Evolutionary conservation across 2,329 filamentous ascomycete species (phyloP), one percentile per base, ranked within the genome.

Genomic region (Aureobasidium uvarum): DNA sequence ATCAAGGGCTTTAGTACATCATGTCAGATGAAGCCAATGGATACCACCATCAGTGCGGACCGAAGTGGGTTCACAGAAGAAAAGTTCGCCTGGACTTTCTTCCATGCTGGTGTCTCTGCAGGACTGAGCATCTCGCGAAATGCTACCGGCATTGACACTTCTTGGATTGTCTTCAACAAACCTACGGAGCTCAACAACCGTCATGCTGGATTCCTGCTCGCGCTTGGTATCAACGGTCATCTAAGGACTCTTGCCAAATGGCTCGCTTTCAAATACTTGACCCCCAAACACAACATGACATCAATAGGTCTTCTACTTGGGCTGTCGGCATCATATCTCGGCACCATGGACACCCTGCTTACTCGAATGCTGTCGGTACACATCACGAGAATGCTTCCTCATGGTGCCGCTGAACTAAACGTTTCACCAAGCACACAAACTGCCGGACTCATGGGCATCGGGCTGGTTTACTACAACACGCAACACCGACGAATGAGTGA

Each of bases 111-210:
- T 7, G 94, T 96, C 36, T 90, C 94, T n/a, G 91, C 91, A 28
- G 95, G 95, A 3, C 80, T 99, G 31, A 91, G 92, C 66, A 96
- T 99, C 60, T 96, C 95, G 6, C 89, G 88, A 14, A 85, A 91
- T 65, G 94, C 93, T 3, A 92, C 92, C 72, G 94, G 94, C 4
- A 98, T 99, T 68, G 95, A 99, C 74, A 97, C 93, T 0, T 98
- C 94, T 0, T 99, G 96, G 96, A 97, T 99, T 70, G 84, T 97
- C 39, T 99, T 96, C 82, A 99, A 99, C 80, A 97, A 96, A 74
- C 94, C 95, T 0, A 85, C 87, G 43, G 95, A 99, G 62, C 83
- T 97, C 16, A 97, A 90, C 68, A 97, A 98, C 74, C 86, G 95
- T n/a, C 95, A 99, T 75, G 96, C 95, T 36, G 95, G 95, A 0